Base-by-base conservation (phyloP, 2,329 filamentous ascomycete genomes). In the Dactylellina sp. region DNA sequence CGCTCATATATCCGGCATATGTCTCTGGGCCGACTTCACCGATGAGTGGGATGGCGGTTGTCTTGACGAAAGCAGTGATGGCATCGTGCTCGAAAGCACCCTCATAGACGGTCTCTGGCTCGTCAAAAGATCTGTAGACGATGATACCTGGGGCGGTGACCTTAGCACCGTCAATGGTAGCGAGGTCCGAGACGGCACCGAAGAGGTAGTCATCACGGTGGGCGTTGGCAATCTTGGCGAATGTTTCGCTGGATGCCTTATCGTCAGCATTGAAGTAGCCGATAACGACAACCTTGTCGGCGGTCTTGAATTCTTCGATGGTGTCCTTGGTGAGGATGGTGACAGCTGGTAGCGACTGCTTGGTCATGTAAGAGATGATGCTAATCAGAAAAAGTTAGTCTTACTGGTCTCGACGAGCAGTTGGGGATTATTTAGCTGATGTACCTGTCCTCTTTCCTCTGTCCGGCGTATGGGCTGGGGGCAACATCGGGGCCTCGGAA, bases 21-120 rank as follows among this genome's bases (percentile, higher is more conserved):
- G 95, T 99, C 83, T 98, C 95, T 75, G 95, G 95, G 79, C 94
- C 94, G 79, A 99, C 91, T 85, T 97, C 95, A 76, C 95, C 95
- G 77, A 99, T 89, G 79, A 99, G 86, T 76, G 95, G 95, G 74
- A 91, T 96, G 78, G 93, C 89, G 75, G 93, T 85, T 53, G 88
- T 89, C 86, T 93, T 93, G 82, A 91, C 88, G 84, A 97, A 99
- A 78, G 86, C 86, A 81, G 89, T 87, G 80, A 99, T 92, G 59
- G 88, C 87, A 75, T 93, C 91, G 75, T 86, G 86, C 44, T 92
- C 91, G 80, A 98, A 93, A 82, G 91, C 89, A 78, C 92, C 90
- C 18, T 87, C 85, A 85, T 91, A 97, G 79, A 89, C 85, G 79
- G 89, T 88, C 88, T 97, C 97, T 84, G 93, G 93, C 85, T 98